Evolutionary conservation across 805 yeast genomes (phyloP), one percentile per base, ranked within the genome.

Genomic region (Saitoella complicata): DNA sequence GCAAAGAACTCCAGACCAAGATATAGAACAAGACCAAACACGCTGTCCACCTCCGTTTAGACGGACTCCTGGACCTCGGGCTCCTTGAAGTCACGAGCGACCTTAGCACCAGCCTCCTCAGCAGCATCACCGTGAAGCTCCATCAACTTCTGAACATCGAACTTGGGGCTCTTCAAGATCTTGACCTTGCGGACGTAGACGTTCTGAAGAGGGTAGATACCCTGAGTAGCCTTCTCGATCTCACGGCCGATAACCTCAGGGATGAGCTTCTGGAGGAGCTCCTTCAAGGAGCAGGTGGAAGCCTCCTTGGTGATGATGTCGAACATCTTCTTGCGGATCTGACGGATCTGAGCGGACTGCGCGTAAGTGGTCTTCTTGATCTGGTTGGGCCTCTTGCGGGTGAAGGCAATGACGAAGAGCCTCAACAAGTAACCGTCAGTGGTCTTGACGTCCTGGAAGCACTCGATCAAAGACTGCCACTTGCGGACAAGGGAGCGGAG

Each of bases 231-330:
- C 76, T 86, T 87, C 75, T 86, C 94, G 63, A 87, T 88, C 73
- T 88, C 97, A 72, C 94, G 88, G 67, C 95, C 94, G 68, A 87
- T 87, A 59, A 88, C 95, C 75, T 87, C 97, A 66, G 97, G 96
- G 62, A 87, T 87, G 74, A 87, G 83, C 77, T 88, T 87, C 65
- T 93, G 76, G 60, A 94, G 85, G 68, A 87, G 82, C 75, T 87
- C 96, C 67, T 95, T 84, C 66, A 87, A 78, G 57, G 97, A 87
- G 55, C 83, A 83, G 77, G 80, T 80, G 56, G 91, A 75, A 57
- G 87, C 95, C 75, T 87, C 96, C 71, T 93, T 85, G 69, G 82
- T 77, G 84, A 87, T 84, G 70, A 87, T 84, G 68, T 88, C 96
- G 62, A 75, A 71, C 85, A 87, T 86, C 78, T 81, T 85, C 68